These are phyloP conservation scores for Septoria linicola DNA, from an alignment of 2,329 filamentous ascomycete genomes.

Conservation along the genomic window DNA sequence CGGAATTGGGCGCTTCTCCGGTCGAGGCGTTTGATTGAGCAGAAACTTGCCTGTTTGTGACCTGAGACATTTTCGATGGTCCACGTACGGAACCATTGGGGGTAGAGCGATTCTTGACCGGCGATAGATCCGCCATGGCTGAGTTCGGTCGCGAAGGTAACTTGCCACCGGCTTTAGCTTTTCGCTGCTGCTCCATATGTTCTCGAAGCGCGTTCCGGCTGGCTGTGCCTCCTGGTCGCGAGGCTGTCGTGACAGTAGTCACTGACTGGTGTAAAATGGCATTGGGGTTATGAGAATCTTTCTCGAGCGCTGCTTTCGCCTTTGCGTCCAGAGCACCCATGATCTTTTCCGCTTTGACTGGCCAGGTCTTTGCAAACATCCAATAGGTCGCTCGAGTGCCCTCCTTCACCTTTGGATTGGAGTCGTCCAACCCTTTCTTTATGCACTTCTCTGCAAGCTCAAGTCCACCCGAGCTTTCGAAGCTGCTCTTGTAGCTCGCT, in stretches of 20 bases:
- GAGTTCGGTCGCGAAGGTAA: constrained; percentile 57
- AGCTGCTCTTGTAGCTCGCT: constrained; percentile 70
- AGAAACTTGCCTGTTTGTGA: constrained; percentile 34
- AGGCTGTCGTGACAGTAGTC: constrained; percentile 44
- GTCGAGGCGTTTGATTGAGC: constrained; percentile 32
- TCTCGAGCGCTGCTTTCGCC: constrained; percentile 76
- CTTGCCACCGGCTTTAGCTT: constrained; percentile 55
- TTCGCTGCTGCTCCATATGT: constrained; percentile 70
- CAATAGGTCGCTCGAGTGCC: constrained; percentile 84
- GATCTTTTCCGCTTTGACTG: constrained; percentile 71
- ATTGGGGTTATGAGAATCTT: constrained; percentile 79
- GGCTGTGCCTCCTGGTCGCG: constrained; percentile 46
- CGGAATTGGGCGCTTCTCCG: constrained; percentile 26
- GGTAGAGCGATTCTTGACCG: constrained; percentile 43
- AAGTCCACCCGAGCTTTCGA: constrained; percentile 81
- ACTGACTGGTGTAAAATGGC: constrained; percentile 42
- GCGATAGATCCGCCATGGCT: constrained; percentile 55
- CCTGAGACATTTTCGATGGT: constrained; percentile 34
- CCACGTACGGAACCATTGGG: constrained; percentile 28
- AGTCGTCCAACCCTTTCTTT: constrained; percentile 81
- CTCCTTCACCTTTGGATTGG: constrained; percentile 87
- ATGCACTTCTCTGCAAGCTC: constrained; percentile 85
- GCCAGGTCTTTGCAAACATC: constrained; percentile 76
- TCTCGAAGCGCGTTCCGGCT: constrained; percentile 67
- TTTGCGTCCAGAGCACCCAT: constrained; percentile 75